These are phyloP conservation scores for Kregervanrija fluxuum DNA, from an alignment of 805 yeast species.

Conservation along the genomic window DNA sequence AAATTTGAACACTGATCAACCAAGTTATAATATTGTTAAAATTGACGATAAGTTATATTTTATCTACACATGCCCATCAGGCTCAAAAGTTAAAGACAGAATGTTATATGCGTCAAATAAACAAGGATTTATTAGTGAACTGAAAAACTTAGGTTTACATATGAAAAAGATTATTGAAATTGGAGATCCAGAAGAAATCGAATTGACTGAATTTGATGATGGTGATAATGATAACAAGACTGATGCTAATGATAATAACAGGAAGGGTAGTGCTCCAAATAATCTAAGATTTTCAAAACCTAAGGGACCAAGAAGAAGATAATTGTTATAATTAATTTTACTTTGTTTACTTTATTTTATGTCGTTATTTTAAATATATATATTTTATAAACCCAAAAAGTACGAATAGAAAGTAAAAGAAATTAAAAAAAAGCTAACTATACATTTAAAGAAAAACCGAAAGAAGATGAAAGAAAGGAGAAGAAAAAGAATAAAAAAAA, in stretches of 20 bases:
- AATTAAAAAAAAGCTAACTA: too few species aligned
- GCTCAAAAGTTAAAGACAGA: constrained; percentile 81
- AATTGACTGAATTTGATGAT: constrained; percentile 37
- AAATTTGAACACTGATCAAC: constrained; percentile 34
- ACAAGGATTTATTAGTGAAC: constrained; percentile 46
- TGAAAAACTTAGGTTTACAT: constrained; percentile 33
- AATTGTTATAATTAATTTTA: background rate
- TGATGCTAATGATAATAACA: background rate
- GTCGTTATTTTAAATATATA: background rate
- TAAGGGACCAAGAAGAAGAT: constrained; percentile 60
- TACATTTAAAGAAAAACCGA: too few species aligned
- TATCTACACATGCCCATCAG: constrained; percentile 84
- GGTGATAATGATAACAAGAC: background rate
- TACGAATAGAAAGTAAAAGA: too few species aligned
- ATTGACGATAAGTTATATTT: constrained; percentile 40
- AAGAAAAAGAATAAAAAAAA: too few species aligned
- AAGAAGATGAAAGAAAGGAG: too few species aligned
- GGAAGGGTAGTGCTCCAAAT: background rate
- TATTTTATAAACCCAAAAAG: background rate
- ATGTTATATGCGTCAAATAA: constrained; percentile 88
- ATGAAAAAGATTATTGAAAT: constrained; percentile 52
- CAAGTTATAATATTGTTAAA: constrained; percentile 54
- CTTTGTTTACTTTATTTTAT: background rate
- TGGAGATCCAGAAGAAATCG: constrained; percentile 68
- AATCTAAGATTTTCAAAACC: constrained; percentile 49